Evolutionary conservation across 352 stramenopile species (phyloP), one percentile per base, ranked within the genome.

Genomic region (Elongisporangium anandrum): DNA sequence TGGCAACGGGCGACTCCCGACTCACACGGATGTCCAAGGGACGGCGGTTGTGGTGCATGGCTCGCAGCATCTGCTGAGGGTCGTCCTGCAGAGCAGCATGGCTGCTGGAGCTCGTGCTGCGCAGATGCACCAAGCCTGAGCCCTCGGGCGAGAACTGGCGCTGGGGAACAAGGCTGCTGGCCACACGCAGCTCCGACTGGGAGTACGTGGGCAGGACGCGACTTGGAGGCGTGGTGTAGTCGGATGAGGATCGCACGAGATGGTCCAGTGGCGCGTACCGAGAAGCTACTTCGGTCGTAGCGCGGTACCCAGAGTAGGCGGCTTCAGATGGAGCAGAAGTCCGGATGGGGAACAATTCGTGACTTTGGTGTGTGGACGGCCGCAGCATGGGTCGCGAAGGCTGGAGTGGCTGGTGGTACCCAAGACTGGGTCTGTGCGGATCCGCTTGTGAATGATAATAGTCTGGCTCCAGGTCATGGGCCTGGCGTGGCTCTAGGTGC

Each of bases 161-260:
- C 21, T 22, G 29, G 3, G 70, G 63, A 13, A 63, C 59, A 26
- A 80, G 57, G 10, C 65, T 65, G 51, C 55, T 70, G 2, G 72
- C 72, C 21, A 69, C 72, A 17, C 62, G 47, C 16, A 75, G 56
- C 53, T 77, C 68, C 23, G 68, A 79, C 24, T 64, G 60, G 15
- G 68, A 73, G 57, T 79, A 77, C 0, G 51, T 59, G 3, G 57
- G 5, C 7, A 61, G 10, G 24, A 47, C 19, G 47, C 63, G 64
- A 29, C 21, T 26, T n/a, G 29, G n/a, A n/a, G n/a, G 9, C 5
- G 29, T 1, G 4, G 29, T 41, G 29, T 41, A 41, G 29, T 41
- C 29, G 29, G 29, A 41, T 41, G 29, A 41, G 29, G 29, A 41
- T 13, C 29, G 29, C 4, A 41, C 29, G 29, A 51, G 20, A 17